Evolutionary conservation across 371 early-diverging fungal species (phyloP).

Genomic region (Mucor lusitanicus): DNA sequence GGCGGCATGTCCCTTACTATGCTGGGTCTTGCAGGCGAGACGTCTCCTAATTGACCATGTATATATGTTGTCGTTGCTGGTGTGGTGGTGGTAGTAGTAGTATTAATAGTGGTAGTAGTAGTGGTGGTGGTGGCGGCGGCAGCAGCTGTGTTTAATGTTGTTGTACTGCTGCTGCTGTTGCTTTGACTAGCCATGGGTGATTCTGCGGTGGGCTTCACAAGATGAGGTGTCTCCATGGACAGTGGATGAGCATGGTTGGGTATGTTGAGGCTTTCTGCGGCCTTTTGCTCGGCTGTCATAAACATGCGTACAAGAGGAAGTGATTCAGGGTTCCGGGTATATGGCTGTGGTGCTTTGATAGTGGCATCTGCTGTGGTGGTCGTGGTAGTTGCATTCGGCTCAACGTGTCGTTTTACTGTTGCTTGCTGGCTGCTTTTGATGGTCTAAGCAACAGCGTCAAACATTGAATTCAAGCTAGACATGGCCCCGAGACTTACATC

Average conservation of each 20-base stretch:
- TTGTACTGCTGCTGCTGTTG: background rate
- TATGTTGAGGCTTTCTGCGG: background rate
- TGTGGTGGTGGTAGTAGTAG: background rate
- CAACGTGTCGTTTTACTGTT: background rate
- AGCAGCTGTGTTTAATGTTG: background rate
- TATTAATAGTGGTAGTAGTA: too few species aligned
- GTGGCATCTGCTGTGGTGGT: background rate
- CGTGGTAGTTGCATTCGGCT: background rate
- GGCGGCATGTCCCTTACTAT: background rate
- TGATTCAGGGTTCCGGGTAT: constrained; percentile 37
- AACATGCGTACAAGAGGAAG: constrained; percentile 47
- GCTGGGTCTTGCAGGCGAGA: background rate
- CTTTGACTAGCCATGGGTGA: background rate
- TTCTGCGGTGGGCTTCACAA: background rate
- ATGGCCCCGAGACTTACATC: constrained; percentile 32
- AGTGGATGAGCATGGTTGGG: background rate
- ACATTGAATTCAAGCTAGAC: background rate
- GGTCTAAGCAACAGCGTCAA: background rate
- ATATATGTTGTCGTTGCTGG: background rate
- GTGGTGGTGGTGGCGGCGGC: too few species aligned
- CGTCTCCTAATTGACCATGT: background rate
- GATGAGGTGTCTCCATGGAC: background rate
- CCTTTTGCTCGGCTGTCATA: constrained; percentile 29
- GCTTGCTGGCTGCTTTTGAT: constrained; percentile 2
- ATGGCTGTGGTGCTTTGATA: constrained; percentile 3